These are phyloP conservation scores for Hippophae rhamnoides DNA, from an alignment of 306 rosid genomes.

Conservation along the genomic window DNA sequence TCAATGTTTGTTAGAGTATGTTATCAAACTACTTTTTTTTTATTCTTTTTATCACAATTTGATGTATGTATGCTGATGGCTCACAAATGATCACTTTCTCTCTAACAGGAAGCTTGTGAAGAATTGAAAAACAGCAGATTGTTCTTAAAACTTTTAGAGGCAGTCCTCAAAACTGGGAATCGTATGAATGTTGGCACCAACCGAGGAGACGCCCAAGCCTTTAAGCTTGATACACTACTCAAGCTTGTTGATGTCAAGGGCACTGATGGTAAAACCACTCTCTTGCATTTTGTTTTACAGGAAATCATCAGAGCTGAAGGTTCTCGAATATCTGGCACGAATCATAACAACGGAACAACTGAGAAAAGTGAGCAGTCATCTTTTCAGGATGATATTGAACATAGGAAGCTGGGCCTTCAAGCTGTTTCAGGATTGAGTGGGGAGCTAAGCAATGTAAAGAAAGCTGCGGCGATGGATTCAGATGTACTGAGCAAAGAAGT, in stretches of 20 bases:
- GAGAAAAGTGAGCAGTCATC: constrained; percentile 35
- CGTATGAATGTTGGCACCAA: constrained; percentile 90
- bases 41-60: not conserved
- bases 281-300: constrained; percentile 81
- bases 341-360: constrained; percentile 13
- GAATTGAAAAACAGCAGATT: constrained; percentile 67
- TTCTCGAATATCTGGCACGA: constrained; percentile 37
- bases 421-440: constrained; percentile 80
- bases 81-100: constrained; percentile 7
- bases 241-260: constrained; percentile 84
- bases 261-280: constrained; percentile 70
- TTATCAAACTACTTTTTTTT: not conserved
- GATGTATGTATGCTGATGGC: not conserved
- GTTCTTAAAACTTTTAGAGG: constrained; percentile 86
- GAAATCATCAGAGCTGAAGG: constrained; percentile 86
- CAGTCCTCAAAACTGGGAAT: constrained; percentile 85
- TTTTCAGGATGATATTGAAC: constrained; percentile 55
- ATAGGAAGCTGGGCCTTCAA: constrained; percentile 72
- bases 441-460: constrained; percentile 75
- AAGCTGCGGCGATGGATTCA: constrained; percentile 82
- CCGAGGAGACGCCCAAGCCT: constrained; percentile 88
- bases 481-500: constrained; percentile 56
- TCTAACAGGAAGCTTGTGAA: constrained; percentile 59
- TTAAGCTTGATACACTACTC: constrained; percentile 83
- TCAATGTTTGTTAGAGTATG: no score